Evolutionary conservation across 495 filamentous ascomycete species (phyloP), one percentile per base, ranked within the genome.

Genomic region (Neurospora sp.): DNA sequence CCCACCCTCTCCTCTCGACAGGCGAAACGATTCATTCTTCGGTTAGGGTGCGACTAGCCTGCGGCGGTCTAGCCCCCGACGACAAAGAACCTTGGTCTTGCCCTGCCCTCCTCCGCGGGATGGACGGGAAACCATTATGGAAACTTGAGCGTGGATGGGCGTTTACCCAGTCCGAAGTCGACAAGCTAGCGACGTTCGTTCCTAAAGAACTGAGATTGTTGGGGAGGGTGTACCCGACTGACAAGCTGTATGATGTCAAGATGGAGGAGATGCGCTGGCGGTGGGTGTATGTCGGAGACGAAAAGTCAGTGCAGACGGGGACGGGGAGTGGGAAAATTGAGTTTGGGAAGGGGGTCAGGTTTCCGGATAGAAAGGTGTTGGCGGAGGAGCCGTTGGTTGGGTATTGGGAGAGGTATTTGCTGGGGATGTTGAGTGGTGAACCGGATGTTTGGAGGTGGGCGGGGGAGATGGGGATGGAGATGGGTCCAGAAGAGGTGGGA

Each of bases 211-310:
- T 76, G 10, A 42, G 20, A 5, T 9, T 75, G 1, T 7, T 37
- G 0, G 53, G 53, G 0, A 40, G 40, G 4, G 76, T 78, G 68
- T 81, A 80, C 39, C 76, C 76, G 0, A 71, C 42, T 2, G 69
- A 69, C 0, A 46, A 4, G 0, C 16, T 81, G 3, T 66, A 66
- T 35, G 73, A 75, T 8, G 70, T 80, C 0, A 70, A 72, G 14
- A 68, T 70, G 42, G 74, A 70, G 7, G 80, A 78, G 44, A 70
- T 69, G 14, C 2, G 31, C 8, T 82, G 80, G 80, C 53, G 61
- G 72, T 82, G 80, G 80, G 75, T 76, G 16, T 82, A 71, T n/a
- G 61, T 72, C 46, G 86, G 86, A 0, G 78, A 82, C 1, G 77
- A 81, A n/a, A 73, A 76, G 12, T 71, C 79, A 12, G 82, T 83